phyloP scores from a whole-genome alignment of 768 basidiomycete genomes.

The Ramaria rubella region DNA sequence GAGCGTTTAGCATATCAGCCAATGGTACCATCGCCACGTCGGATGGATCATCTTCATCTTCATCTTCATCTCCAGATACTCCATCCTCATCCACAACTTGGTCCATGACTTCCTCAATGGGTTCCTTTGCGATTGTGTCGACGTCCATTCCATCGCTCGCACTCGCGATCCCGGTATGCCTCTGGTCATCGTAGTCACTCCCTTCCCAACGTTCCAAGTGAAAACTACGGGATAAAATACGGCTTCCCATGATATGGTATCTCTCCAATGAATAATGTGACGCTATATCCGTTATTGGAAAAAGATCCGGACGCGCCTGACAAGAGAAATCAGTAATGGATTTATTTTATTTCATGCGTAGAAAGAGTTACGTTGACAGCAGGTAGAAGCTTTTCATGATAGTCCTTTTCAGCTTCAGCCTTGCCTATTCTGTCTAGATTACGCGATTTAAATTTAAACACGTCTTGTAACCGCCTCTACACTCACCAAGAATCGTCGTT shows the following conservation, averaged over 20 bases:
- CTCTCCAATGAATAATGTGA: constrained; percentile 58
- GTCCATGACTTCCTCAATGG: constrained; percentile 30
- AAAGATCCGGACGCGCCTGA: constrained; percentile 70
- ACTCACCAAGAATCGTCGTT: constrained; percentile 75
- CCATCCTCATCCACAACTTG: constrained; percentile 34
- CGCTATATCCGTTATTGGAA: constrained; percentile 41
- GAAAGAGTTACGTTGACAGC: constrained; percentile 37
- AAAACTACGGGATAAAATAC: constrained; percentile 91
- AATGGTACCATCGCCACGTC: constrained; percentile 91
- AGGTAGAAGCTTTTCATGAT: constrained; percentile 57
- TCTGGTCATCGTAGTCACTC: constrained; percentile 17
- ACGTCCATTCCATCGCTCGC: constrained; percentile 27
- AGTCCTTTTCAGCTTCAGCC: constrained; percentile 72
- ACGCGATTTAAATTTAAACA: not conserved
- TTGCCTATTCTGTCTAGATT: constrained; percentile 77
- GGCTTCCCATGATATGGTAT: constrained; percentile 87
- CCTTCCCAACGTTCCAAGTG: constrained; percentile 54
- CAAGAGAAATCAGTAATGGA: constrained; percentile 3
- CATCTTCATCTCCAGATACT: constrained; percentile 35
- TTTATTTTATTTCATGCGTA: not conserved
- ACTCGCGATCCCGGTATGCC: constrained; percentile 15
- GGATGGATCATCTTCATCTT: constrained; percentile 48
- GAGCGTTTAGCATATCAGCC: constrained; percentile 94
- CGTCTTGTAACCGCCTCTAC: constrained; percentile 4
- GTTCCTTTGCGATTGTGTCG: constrained; percentile 20